Base-by-base conservation (phyloP, 352 stramenopile species). In the Globisporangium barbulae region DNA sequence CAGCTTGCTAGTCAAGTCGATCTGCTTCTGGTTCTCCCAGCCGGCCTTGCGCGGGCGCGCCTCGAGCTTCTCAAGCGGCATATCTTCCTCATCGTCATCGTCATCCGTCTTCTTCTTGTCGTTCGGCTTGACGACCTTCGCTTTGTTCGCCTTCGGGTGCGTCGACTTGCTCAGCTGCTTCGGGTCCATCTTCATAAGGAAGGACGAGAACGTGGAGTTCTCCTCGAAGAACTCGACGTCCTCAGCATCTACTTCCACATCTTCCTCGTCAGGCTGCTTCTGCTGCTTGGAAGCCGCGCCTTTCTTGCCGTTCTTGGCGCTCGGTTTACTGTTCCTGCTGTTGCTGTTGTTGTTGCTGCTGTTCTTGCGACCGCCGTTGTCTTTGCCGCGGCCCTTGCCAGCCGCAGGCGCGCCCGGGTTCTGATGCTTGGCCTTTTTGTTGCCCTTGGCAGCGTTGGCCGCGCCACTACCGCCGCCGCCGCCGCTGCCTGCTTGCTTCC, bases 201-300 rank as follows among this genome's bases (percentile, higher is more conserved):
- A 96, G 13, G 72, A 83, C 54, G 83, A 87, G 49, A 83, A 91
- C 48, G 73, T 61, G n/a, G 67, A 68, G 59, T 96, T 89, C 47
- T 78, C 74, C 42, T 88, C 83, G 57, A 89, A 91, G 66, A 94
- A 93, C 45, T 77, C 83, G 57, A 93, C 69, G 58, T 96, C 87
- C 9, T 91, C 82, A 2, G 86, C 79, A 49, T 88, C 83, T n/a
- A 89, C 83, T 21, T 89, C 85, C 44, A 80, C 79, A 8, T 83
- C 72, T 3, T 82, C 68, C 5, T 85, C 82, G n/a, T 72, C 68
- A 15, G 21, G 52, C 33, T 67, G 56, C 30, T 64, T 52, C 53
- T 78, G 61, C 59, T 79, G 72, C 59, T 69, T 69, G 31, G 47
- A 31, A 19, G 58, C 30, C 39, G 28, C 30, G 7, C 1, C n/a